Conservation (phyloP, 257 asterid genomes). For the Solanum tarijense region DNA sequence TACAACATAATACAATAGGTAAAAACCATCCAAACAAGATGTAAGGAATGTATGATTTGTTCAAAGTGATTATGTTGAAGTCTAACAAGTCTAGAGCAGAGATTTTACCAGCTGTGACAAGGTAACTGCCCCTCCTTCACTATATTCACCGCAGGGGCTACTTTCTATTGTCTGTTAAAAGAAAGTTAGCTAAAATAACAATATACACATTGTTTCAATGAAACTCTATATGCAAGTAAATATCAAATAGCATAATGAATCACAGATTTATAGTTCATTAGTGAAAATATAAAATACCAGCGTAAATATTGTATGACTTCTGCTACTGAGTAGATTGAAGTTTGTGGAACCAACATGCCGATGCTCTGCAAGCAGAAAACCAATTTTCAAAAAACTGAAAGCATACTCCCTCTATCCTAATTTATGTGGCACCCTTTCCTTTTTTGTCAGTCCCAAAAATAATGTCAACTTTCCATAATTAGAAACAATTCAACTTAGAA, state of each 20-base stretch:
- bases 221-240: neutral
- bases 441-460: neutral
- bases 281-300: conserved; percentile 43
- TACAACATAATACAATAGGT: neutral
- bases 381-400: conserved; percentile 2
- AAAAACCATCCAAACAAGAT: neutral
- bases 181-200: conserved; percentile 6
- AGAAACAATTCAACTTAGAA: neutral
- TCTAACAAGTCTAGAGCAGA: conserved; percentile 5
- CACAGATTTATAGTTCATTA: neutral
- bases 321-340: conserved; percentile 96
- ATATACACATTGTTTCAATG: neutral
- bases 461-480: neutral
- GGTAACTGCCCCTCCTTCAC: conserved; percentile 86
- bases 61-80: neutral
- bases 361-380: conserved; percentile 63
- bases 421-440: neutral
- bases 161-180: conserved; percentile 83
- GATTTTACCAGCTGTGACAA: conserved; percentile 81
- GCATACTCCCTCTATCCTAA: neutral
- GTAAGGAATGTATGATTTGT: neutral
- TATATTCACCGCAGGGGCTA: conserved; percentile 87
- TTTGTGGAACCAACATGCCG: conserved; percentile 99
- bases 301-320: conserved; percentile 99
- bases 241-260: neutral